These are phyloP conservation scores for Phytopythium sindhum DNA, from an alignment of 352 stramenopile species.

Conservation along the genomic window DNA sequence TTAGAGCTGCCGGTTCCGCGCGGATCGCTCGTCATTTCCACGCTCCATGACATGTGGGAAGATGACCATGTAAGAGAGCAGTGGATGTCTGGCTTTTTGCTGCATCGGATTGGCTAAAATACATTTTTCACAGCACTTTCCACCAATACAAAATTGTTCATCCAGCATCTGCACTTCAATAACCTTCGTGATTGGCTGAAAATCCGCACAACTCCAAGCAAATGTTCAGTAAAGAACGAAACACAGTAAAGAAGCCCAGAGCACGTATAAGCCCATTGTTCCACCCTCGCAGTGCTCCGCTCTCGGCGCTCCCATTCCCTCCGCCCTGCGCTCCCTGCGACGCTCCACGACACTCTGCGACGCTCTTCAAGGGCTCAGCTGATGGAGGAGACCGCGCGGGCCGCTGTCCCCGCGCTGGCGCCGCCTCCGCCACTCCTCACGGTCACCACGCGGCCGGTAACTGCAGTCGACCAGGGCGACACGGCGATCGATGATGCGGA, in stretches of 20 bases:
- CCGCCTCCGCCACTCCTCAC: background rate
- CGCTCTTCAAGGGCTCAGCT: background rate
- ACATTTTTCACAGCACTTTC: background rate
- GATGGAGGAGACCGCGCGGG: background rate
- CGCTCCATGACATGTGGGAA: background rate
- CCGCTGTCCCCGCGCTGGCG: background rate
- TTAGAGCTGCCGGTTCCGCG: background rate
- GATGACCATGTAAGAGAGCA: background rate
- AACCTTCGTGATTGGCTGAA: background rate
- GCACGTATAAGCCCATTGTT: background rate
- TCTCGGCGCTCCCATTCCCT: background rate
- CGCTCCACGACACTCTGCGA: background rate
- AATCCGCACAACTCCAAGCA: background rate
- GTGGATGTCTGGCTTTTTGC: background rate
- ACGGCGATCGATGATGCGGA: background rate
- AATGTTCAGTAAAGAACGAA: conserved; percentile 1
- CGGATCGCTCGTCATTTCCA: background rate
- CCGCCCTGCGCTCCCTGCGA: background rate
- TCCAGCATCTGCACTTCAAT: background rate
- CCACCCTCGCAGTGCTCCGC: background rate
- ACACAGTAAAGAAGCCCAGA: background rate
- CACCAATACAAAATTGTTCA: background rate
- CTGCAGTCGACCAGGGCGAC: background rate
- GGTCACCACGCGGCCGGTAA: background rate
- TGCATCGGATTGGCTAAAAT: background rate